These are phyloP conservation scores for Cornus florida DNA, from an alignment of 148 eudicot genomes.

Conservation along the genomic window DNA sequence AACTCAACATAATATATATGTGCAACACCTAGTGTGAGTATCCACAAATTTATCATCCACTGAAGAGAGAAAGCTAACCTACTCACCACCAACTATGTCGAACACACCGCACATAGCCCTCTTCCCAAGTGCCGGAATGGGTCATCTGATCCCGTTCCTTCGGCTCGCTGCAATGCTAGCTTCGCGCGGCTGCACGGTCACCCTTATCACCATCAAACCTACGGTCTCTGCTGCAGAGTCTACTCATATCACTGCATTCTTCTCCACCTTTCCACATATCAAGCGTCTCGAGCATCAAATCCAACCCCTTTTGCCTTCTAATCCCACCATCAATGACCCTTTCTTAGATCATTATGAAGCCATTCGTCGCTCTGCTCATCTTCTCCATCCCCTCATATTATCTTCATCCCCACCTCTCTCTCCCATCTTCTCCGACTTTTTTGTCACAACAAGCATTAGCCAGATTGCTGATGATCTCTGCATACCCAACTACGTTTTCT, in stretches of 20 bases:
- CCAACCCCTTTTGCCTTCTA: conserved; percentile 16
- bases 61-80: no score
- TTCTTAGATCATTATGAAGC: conserved; percentile 41
- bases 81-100: neutral
- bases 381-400: conserved; percentile 26
- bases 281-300: conserved; percentile 32
- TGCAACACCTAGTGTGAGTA: no score
- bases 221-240: conserved; percentile 48
- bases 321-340: conserved; percentile 31
- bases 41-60: no score
- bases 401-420: conserved; percentile 41
- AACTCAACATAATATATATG: no score
- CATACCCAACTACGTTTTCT: conserved; percentile 26
- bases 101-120: conserved; percentile 48
- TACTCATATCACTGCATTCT: conserved; percentile 32
- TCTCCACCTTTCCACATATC: conserved; percentile 35
- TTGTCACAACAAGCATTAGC: conserved; percentile 15
- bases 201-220: conserved; percentile 38
- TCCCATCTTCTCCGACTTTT: conserved; percentile 38
- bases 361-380: conserved; percentile 35
- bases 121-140: conserved; percentile 65
- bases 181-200: conserved; percentile 29
- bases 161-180: conserved; percentile 51
- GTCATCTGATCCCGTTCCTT: conserved; percentile 67
- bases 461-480: conserved; percentile 15